phyloP scores from a whole-genome alignment of 441 rosid genomes.

The Breynia disticha region DNA sequence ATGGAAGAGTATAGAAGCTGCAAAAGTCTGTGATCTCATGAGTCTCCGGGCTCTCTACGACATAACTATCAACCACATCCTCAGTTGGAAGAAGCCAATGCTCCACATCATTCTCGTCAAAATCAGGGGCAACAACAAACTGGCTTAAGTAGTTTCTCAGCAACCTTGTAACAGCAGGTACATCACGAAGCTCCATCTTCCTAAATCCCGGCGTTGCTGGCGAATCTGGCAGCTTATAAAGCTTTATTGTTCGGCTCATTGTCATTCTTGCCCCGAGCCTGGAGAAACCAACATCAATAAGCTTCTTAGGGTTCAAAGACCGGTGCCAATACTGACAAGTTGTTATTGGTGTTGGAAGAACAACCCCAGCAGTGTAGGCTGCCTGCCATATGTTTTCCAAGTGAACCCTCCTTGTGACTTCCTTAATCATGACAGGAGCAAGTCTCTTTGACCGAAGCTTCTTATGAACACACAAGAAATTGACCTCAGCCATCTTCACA shows the following conservation, averaged over 20 bases:
- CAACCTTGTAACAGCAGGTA: slow-evolving; percentile 78
- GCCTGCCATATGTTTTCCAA: slow-evolving; percentile 95
- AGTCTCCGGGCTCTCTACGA: slow-evolving; percentile 80
- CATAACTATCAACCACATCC: slow-evolving; percentile 66
- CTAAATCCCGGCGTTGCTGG: slow-evolving; percentile 81
- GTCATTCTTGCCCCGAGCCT: slow-evolving; percentile 93
- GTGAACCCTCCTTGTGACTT: slow-evolving; percentile 87
- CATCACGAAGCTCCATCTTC: slow-evolving; percentile 79
- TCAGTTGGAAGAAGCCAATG: slow-evolving; percentile 93
- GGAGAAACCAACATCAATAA: slow-evolving; percentile 92
- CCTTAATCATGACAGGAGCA: slow-evolving; percentile 97
- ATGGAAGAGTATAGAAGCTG: slow-evolving; percentile 95
- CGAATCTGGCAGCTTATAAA: slow-evolving; percentile 68
- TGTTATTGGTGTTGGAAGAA: slow-evolving; percentile 84
- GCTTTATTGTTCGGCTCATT: slow-evolving; percentile 84
- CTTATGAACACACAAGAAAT: slow-evolving; percentile 93
- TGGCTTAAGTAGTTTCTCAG: slow-evolving; percentile 60
- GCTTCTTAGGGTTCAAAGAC: slow-evolving; percentile 91
- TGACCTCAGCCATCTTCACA: slow-evolving; percentile 89
- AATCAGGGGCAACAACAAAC: slow-evolving; percentile 79
- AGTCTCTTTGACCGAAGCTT: slow-evolving; percentile 89
- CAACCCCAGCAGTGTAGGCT: slow-evolving; percentile 87
- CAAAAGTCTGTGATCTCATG: slow-evolving; percentile 91
- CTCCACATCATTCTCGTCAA: slow-evolving; percentile 77
- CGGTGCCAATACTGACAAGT: slow-evolving; percentile 98